Evolutionary conservation across 2,329 filamentous ascomycete species (phyloP), one percentile per base, ranked within the genome.

Genomic region (Penicillium sp.): DNA sequence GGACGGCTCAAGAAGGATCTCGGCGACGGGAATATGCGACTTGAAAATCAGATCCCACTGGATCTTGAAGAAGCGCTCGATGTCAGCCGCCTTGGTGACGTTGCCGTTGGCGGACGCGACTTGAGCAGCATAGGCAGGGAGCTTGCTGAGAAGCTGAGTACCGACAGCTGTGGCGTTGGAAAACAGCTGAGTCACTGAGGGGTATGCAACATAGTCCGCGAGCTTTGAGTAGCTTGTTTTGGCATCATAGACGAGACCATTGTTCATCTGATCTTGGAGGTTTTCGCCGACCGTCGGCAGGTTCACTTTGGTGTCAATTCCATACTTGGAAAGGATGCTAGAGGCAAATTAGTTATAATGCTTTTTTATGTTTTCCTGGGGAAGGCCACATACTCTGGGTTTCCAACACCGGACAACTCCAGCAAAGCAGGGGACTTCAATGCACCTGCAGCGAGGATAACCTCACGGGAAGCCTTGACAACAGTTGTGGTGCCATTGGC

Each of bases 321-420:
- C 53, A 27, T 63, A 55, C 22, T 59, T 56, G 10, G 58, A 44
- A 1, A 72, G 59, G 38, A 70, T 61, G 1, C 62, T 65, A 13
- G 18, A 18, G 25, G 3, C 14, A 31, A 18, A 5, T 31, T 18
- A 30, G 24, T 31, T 38, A 1, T 10, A 13, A 13, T 14, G 14
- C 31, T 38, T 20, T 5, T 2, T 27, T 18, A 4, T 25, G 0
- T 13, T 14, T 30, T 30, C 13, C 2, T n/a, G 28, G n/a, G 5
- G 11, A 31, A 20, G 18, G 3, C 9, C 11, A 44, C 55, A 50
- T 53, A 67, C 62, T 54, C 44, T 16, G 63, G 66, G 51, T 66
- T 68, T 57, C 84, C 84, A 30, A 87, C 72, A 0, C 84, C 84
- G 0, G 82, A 86, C 1, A 84, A 72, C 58, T 87, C 83, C 18